phyloP scores from a whole-genome alignment of 2,329 filamentous ascomycete species.

The Arthrobotrys musiformis region DNA sequence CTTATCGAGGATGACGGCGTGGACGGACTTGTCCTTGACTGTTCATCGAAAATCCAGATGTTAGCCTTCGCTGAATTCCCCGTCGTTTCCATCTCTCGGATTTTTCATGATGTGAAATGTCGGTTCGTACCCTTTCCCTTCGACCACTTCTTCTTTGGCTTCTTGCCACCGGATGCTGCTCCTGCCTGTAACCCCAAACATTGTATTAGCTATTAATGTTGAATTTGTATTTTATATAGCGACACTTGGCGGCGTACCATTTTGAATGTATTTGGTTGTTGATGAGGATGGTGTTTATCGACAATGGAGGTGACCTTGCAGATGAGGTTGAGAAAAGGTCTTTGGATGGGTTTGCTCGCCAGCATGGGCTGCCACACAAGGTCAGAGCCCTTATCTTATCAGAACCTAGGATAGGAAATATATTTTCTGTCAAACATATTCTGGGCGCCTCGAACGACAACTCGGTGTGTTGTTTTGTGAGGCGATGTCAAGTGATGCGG shows the following conservation, averaged over 20 bases:
- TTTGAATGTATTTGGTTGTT: conserved; percentile 55
- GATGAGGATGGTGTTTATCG: conserved; percentile 54
- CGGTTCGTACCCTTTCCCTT: conserved; percentile 70
- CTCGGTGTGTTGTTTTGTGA: conserved; percentile 24
- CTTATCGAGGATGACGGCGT: conserved; percentile 99
- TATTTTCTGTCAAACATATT: conserved; percentile 8
- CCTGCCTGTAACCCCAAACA: conserved; percentile 63
- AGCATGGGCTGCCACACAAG: conserved; percentile 30
- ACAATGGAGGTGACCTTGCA: conserved; percentile 28
- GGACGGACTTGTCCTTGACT: conserved; percentile 99
- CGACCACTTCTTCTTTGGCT: conserved; percentile 85
- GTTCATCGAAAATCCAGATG: conserved; percentile 64
- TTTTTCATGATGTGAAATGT: conserved; percentile 24
- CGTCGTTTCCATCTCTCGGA: conserved; percentile 59
- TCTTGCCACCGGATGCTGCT: conserved; percentile 76
- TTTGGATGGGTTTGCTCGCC: conserved; percentile 10
- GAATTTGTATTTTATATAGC: background rate
- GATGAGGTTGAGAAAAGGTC: conserved; percentile 30
- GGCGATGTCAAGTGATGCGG: conserved; percentile 27
- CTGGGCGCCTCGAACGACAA: background rate
- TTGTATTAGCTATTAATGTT: conserved; percentile 38
- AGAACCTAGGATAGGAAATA: background rate
- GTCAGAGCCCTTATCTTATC: conserved; percentile 56
- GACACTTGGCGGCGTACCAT: conserved; percentile 46
- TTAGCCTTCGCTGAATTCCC: conserved; percentile 63